Percentiles rank a stretch among this genome's conserved stretches.
Conservation (phyloP, 768 basidiomycete genomes). For the Epithele typhae region DNA sequence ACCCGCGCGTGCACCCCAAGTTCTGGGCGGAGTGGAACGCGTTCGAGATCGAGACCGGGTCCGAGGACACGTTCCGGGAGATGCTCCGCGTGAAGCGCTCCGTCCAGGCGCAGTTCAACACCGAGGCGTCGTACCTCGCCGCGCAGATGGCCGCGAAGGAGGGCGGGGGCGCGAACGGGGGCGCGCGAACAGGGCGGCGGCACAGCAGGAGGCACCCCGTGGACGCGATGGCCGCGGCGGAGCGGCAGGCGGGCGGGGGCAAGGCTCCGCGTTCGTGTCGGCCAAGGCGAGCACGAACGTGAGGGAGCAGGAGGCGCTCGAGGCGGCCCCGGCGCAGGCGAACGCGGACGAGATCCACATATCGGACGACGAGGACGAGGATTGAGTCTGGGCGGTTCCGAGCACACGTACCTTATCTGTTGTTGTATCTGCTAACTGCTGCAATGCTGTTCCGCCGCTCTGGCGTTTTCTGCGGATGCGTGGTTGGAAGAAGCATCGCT, state of each 20-base stretch:
- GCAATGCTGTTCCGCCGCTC: no score
- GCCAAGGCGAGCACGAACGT: constrained; percentile 49
- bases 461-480: neutral
- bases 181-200: no score
- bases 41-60: constrained; percentile 98
- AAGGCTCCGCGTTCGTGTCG: constrained; percentile 73
- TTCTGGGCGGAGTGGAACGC: constrained; percentile 98
- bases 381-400: constrained; percentile 20
- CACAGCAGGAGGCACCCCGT: no score
- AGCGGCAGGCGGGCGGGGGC: constrained; percentile 55
- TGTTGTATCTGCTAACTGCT: constrained; percentile 2
- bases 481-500: no score
- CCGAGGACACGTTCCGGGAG: constrained; percentile 96
- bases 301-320: constrained; percentile 34
- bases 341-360: constrained; percentile 89
- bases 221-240: constrained; percentile 89
- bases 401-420: constrained; percentile 13
- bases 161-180: constrained; percentile 33
- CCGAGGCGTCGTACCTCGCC: constrained; percentile 88
- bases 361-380: constrained; percentile 69
- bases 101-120: constrained; percentile 98
- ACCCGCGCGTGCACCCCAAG: constrained; percentile 83
- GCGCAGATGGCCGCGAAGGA: constrained; percentile 69
- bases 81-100: constrained; percentile 96
- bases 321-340: constrained; percentile 27